Percentiles rank a stretch among this genome's conserved stretches.
Evolutionary conservation across 2,329 filamentous ascomycete genomes (phyloP).

Genomic region (Sporothrix dimorphospora): DNA sequence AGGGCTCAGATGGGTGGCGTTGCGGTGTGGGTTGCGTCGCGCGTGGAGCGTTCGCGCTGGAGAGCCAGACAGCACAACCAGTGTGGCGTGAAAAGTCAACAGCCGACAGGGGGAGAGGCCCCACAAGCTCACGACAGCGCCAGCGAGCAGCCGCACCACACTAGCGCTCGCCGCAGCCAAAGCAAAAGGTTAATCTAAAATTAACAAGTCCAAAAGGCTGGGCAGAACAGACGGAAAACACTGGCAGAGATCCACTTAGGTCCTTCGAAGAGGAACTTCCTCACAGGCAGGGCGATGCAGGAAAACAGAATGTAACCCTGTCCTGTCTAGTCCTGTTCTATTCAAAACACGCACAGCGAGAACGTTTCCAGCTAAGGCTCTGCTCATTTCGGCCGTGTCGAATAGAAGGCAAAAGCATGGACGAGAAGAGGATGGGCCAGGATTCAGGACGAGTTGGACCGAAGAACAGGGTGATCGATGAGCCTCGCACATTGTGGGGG

Average conservation of each 20-base stretch:
- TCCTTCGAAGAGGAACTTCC: background rate
- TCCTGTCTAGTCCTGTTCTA: background rate
- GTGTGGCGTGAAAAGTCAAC: background rate
- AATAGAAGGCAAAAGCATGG: too few relatives aligned
- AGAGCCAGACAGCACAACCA: background rate
- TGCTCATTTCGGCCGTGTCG: too few relatives aligned
- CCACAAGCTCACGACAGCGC: background rate
- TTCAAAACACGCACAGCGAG: background rate
- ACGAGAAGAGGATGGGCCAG: too few relatives aligned
- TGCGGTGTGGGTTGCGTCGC: background rate
- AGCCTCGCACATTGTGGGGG: too few relatives aligned
- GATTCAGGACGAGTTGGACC: too few relatives aligned
- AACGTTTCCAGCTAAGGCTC: background rate
- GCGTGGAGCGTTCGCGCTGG: background rate
- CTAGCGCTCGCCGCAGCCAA: conserved; percentile 9
- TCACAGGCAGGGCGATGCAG: background rate
- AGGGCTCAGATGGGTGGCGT: background rate
- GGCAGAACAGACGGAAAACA: too few relatives aligned
- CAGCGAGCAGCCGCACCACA: background rate
- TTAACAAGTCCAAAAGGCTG: background rate
- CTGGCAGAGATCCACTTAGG: background rate
- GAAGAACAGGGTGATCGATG: too few relatives aligned
- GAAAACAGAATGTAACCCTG: too few relatives aligned
- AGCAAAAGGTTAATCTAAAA: conserved; percentile 17
- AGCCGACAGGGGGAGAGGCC: background rate